Evolutionary conservation across 495 filamentous ascomycete species (phyloP), one percentile per base, ranked within the genome.

Genomic region (Lasiosphaeria hispida): DNA sequence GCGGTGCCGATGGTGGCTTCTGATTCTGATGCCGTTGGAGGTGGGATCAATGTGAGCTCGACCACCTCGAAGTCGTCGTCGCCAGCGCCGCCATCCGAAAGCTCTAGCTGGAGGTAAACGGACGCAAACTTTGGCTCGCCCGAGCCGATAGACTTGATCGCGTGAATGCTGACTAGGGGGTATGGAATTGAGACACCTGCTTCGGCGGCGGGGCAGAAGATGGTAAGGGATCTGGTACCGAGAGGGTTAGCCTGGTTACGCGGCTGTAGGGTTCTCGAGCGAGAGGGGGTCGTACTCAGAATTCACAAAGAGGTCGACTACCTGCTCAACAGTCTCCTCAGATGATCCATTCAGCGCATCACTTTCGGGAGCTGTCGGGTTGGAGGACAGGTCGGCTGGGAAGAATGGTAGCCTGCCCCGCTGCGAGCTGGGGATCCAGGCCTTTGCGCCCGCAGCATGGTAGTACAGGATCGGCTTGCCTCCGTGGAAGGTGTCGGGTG

Each of bases 141-240:
- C 39, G 45, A 57, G 38, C 69, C 62, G 30, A 72, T 57, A 53
- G 82, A 82, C 70, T 92, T 87, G 70, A 92, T 83, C 8, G 92
- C 94, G 72, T 98, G 94, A 9, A 97, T 84, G 33, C 87, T 88
- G 67, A 98, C 91, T 35, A 85, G 74, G 4, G 89, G 91, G 77
- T 96, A 98, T 11, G 91, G 88, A 57, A 98, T 91, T 39, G 85
- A 80, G 49, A 96, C 65, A 49, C 92, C 92, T 3, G 71, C 73
- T 35, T 77, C 72, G 44, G 75, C 76, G 15, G 81, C 52, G 47
- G 81, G 72, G 67, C 84, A 87, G 77, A 84, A 93, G 61, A 96
- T 72, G 44, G 84, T 82, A 58, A 96, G 78, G 73, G 86, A 85
- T 49, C 91, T 95, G 56, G 51, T 55, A n/a, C 17, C 2, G 23